Conservation (phyloP, 2,329 filamentous ascomycete species). For the Ophiostoma sp. region DNA sequence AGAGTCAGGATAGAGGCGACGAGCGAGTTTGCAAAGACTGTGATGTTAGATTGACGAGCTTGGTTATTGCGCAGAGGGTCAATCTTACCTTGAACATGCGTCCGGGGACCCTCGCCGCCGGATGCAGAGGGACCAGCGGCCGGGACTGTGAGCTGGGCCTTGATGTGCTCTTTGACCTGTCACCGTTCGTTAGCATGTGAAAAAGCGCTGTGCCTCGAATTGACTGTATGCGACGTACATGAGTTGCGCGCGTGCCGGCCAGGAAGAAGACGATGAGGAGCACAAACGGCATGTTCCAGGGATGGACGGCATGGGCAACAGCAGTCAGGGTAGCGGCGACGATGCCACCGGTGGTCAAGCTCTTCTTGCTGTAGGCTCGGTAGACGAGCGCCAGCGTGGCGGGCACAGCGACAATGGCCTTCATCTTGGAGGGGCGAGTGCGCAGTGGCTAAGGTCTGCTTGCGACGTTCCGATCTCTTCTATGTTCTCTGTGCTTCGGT, state of each 20-base stretch:
- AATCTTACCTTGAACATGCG: conserved; percentile 65
- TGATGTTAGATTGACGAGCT: not conserved
- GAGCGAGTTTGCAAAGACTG: conserved; percentile 78
- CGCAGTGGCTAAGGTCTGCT: not conserved
- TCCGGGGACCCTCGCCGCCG: conserved; percentile 77
- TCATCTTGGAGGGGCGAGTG: conserved; percentile 40
- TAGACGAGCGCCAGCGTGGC: conserved; percentile 56
- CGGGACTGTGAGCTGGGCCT: conserved; percentile 73
- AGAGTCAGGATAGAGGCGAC: conserved; percentile 63
- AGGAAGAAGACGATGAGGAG: conserved; percentile 82
- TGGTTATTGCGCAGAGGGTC: too few species aligned
- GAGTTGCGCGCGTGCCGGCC: conserved; percentile 71
- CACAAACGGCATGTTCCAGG: conserved; percentile 86
- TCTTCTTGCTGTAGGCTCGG: conserved; percentile 65
- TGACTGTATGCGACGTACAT: not conserved
- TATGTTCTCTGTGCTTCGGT: too few species aligned
- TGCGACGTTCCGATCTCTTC: too few species aligned
- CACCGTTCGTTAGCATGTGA: conserved; percentile 38
- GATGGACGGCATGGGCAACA: conserved; percentile 77
- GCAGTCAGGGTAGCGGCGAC: conserved; percentile 68
- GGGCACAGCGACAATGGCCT: conserved; percentile 51
- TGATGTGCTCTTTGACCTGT: conserved; percentile 80
- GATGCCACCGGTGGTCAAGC: conserved; percentile 72
- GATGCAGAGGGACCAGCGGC: conserved; percentile 55
- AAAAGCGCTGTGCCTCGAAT: not conserved